Evolutionary conservation across 345 rosid genomes (phyloP).

Genomic region (Dimocarpus longan): DNA sequence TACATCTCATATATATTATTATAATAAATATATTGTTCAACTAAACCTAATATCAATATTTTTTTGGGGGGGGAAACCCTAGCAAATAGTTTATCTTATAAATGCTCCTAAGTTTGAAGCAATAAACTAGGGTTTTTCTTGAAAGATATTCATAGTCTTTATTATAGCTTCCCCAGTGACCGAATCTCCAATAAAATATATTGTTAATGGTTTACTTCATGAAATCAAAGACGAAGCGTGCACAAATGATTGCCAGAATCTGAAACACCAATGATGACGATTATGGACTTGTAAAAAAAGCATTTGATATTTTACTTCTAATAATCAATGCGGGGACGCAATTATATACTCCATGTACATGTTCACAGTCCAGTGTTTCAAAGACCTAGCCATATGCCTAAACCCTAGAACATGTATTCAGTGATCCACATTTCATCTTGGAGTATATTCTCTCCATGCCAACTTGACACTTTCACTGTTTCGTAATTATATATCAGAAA

Average conservation of each 20-base stretch:
- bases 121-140: too few relatives aligned
- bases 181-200: too few relatives aligned
- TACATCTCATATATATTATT: too few relatives aligned
- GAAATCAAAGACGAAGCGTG: background rate
- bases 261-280: background rate
- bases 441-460: background rate
- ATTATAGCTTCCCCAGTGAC: too few relatives aligned
- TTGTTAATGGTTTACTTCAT: too few relatives aligned
- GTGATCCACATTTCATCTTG: background rate
- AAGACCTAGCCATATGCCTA: background rate
- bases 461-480: background rate
- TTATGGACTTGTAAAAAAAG: background rate
- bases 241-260: constrained; percentile 1
- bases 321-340: background rate
- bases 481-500: background rate
- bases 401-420: background rate
- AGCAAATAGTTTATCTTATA: too few relatives aligned
- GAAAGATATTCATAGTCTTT: too few relatives aligned
- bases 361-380: background rate
- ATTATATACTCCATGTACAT: too few relatives aligned
- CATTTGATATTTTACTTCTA: background rate
- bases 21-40: too few relatives aligned
- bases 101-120: too few relatives aligned
- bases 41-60: too few relatives aligned
- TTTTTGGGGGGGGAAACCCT: too few relatives aligned